Evolutionary conservation across 1,284 basidiomycete genomes (phyloP).

Genomic region (Phlebopus sp.): DNA sequence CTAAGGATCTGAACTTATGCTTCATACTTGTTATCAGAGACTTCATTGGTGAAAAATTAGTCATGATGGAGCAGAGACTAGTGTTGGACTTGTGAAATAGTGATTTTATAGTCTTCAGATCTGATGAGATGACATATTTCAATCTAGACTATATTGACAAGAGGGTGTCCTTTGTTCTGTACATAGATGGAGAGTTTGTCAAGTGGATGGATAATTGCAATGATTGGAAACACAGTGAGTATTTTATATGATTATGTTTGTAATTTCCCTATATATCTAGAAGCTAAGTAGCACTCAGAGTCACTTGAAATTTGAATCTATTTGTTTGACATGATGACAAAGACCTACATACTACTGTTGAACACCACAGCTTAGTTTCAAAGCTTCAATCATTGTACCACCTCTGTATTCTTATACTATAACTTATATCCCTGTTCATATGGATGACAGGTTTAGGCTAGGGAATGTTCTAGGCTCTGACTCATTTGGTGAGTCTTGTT

Average conservation of each 20-base stretch:
- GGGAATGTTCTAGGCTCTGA: neutral
- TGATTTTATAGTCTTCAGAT: conserved; percentile 2
- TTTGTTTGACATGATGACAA: too few species aligned
- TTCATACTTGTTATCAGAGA: too few species aligned
- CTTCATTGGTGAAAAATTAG: too few species aligned
- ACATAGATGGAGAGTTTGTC: conserved; percentile 1
- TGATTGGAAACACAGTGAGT: neutral
- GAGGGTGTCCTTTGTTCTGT: conserved; percentile 1
- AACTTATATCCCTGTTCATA: neutral
- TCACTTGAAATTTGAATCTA: too few species aligned
- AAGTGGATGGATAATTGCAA: neutral
- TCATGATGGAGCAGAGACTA: neutral
- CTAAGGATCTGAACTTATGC: neutral
- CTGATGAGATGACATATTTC: neutral
- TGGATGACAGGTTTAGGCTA: neutral
- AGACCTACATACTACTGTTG: too few species aligned
- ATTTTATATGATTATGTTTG: neutral
- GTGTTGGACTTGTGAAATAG: conserved; percentile 1
- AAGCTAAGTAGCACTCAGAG: too few species aligned
- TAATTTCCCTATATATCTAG: neutral
- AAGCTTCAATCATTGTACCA: neutral
- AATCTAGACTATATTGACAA: conserved; percentile 1
- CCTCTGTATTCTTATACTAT: neutral
- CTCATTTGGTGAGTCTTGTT: neutral
- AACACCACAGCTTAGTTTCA: neutral